A percentile compares a stretch with the other conserved stretches of the same genome.
These are phyloP conservation scores for Panellus pusillus DNA, from an alignment of 768 basidiomycete genomes.

Conservation along the genomic window DNA sequence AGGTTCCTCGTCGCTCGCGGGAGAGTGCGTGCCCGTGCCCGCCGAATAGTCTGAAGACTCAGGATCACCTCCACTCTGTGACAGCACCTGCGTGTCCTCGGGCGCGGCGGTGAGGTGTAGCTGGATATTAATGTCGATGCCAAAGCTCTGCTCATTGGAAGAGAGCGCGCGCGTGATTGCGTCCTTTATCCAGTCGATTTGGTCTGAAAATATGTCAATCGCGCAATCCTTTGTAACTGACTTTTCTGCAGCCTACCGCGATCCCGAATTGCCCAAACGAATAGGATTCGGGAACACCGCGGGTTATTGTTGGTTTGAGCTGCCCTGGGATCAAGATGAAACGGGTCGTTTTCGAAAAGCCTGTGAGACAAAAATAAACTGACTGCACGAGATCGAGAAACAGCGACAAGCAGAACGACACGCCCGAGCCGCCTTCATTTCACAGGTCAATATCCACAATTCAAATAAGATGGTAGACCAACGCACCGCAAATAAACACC, in stretches of 20 bases:
- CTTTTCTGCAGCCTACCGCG: constrained; percentile 26
- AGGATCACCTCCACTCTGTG: constrained; percentile 16
- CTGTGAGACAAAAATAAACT: constrained; percentile 11
- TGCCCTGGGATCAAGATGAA: constrained; percentile 22
- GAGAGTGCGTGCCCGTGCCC: constrained; percentile 12
- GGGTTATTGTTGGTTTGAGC: constrained; percentile 24
- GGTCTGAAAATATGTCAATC: constrained; percentile 23
- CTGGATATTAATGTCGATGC: constrained; percentile 37
- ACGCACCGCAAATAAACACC: constrained; percentile 42
- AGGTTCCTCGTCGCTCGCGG: constrained; percentile 7
- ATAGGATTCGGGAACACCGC: constrained; percentile 34
- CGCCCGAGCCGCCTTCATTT: constrained; percentile 46
- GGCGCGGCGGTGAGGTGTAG: constrained; percentile 39
- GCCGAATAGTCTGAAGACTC: constrained; percentile 9
- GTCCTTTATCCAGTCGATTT: constrained; percentile 48
- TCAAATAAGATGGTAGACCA: background rate
- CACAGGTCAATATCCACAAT: background rate
- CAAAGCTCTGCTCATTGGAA: constrained; percentile 23
- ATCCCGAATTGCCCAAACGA: constrained; percentile 48
- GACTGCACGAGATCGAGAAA: constrained; percentile 45
- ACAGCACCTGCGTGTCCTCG: constrained; percentile 22
- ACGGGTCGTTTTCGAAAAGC: background rate
- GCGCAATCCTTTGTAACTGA: background rate
- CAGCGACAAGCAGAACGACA: constrained; percentile 47
- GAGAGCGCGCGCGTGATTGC: constrained; percentile 32